Conservation (phyloP, 805 yeast species). For the Hanseniaspora thailandica region DNA sequence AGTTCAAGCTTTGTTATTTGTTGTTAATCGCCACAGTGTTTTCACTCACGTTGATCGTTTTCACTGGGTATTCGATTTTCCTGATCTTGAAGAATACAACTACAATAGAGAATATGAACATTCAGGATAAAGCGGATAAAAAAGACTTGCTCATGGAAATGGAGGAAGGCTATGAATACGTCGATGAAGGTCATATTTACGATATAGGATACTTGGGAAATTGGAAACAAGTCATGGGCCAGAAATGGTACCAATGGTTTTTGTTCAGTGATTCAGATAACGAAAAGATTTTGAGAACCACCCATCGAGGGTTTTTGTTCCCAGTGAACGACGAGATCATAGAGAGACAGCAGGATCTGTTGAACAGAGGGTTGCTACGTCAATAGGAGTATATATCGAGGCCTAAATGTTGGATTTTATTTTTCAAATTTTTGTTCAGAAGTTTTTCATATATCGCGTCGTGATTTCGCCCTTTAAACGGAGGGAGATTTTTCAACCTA, state of each 20-base stretch:
- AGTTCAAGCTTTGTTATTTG: conserved; percentile 48
- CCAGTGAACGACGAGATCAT: conserved; percentile 33
- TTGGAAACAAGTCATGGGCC: conserved; percentile 67
- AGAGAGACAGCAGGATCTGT: conserved; percentile 23
- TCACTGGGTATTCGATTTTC: conserved; percentile 47
- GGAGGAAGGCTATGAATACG: conserved; percentile 16
- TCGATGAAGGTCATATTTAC: conserved; percentile 44
- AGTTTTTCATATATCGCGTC: no score
- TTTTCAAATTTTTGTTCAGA: no score
- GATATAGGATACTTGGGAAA: conserved; percentile 58
- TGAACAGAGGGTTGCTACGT: conserved; percentile 26
- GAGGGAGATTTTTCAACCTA: no score
- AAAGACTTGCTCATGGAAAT: conserved; percentile 28
- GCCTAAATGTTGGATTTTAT: no score
- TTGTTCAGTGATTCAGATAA: conserved; percentile 39
- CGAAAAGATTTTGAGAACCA: conserved; percentile 24
- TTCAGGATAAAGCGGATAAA: conserved; percentile 36
- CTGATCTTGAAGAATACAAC: conserved; percentile 56
- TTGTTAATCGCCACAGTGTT: conserved; percentile 44
- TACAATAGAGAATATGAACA: conserved; percentile 66
- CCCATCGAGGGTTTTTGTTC: conserved; percentile 41
- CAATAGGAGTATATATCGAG: no score
- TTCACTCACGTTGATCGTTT: conserved; percentile 44
- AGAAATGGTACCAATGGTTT: conserved; percentile 51
- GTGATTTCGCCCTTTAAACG: no score